Base-by-base conservation (phyloP, 345 rosid genomes). In the Ailanthus altissimus region DNA sequence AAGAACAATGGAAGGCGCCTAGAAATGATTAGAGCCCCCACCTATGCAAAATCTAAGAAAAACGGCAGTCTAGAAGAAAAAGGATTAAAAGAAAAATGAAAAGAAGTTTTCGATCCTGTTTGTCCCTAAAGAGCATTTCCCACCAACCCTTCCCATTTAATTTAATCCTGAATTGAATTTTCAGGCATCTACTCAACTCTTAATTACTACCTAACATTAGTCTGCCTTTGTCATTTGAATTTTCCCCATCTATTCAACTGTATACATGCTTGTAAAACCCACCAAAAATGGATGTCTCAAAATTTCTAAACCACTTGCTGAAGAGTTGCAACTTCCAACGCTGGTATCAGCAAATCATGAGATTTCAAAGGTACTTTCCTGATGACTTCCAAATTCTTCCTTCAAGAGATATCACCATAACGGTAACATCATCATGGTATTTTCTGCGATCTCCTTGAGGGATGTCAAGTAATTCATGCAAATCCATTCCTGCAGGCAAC, bases 351-450 rank as follows among this genome's bases (percentile, higher is more conserved):
- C 51, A 23, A 46, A 21, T 23, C 53, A 13, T 45, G 45, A 16
- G 79, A 75, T 61, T 70, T 92, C 85, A 95, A 64, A 90, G 81
- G 81, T 92, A 96, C 75, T 93, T 93, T 73, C 99, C 99, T 20
- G 99, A 96, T 74, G 99, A 96, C 85, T 96, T 96, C 99, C 99
- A 96, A 49, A 96, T 96, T 83, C 99, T 86, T 81, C 97, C 99
- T 85, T 91, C 99, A 40, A 96, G 92, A 2, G 99, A 94, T 84
- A 96, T 86, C 84, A 96, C 92, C 93, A 96, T 90, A 16, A 96
- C 97, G 12, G 99, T 93, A 75, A 94, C 97, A 79, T 95, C 99
- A 1, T 95, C 99, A 68, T 95, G 99, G 83, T 93, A 95, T 85
- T 93, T 95, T 75, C 99, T 85, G 51, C 99, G 84, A 81, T 95